Percentiles rank a stretch among this genome's conserved stretches.
These are phyloP conservation scores for Henningerozyma blattae DNA, from an alignment of 805 yeast genomes.

Conservation along the genomic window DNA sequence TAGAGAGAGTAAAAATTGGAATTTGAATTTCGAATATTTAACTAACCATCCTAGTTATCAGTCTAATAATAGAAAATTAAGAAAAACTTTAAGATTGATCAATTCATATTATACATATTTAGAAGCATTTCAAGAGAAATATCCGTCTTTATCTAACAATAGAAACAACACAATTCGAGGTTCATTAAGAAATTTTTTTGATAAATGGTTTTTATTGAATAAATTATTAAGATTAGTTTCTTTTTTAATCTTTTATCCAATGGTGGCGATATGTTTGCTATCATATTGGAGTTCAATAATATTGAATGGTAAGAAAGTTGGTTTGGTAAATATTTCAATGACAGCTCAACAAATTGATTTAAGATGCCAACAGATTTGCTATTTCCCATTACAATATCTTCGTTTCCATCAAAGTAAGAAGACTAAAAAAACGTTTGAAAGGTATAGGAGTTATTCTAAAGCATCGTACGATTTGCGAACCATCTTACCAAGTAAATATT, in stretches of 20 bases:
- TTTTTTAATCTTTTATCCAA: conserved; percentile 5
- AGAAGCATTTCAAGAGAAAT: conserved; percentile 8
- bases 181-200: too few relatives aligned
- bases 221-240: too few relatives aligned
- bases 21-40: conserved; percentile 1
- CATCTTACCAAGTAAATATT: conserved; percentile 31
- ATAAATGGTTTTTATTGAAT: too few relatives aligned
- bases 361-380: conserved; percentile 61
- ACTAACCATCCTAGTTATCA: conserved; percentile 7
- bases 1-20: conserved; percentile 2
- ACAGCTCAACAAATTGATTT: conserved; percentile 71
- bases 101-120: conserved; percentile 15
- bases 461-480: conserved; percentile 9
- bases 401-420: conserved; percentile 28
- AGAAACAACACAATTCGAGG: too few relatives aligned
- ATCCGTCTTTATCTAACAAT: conserved; percentile 4
- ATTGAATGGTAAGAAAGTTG: conserved; percentile 9
- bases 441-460: conserved; percentile 7
- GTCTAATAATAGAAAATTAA: conserved; percentile 5
- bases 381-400: conserved; percentile 68
- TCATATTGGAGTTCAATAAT: conserved; percentile 10
- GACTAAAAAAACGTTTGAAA: conserved; percentile 6
- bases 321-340: conserved; percentile 32
- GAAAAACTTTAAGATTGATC: conserved; percentile 11
- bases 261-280: conserved; percentile 5